These are phyloP conservation scores for Penicillium waksmanii DNA, from an alignment of 495 filamentous ascomycete species.

Conservation along the genomic window DNA sequence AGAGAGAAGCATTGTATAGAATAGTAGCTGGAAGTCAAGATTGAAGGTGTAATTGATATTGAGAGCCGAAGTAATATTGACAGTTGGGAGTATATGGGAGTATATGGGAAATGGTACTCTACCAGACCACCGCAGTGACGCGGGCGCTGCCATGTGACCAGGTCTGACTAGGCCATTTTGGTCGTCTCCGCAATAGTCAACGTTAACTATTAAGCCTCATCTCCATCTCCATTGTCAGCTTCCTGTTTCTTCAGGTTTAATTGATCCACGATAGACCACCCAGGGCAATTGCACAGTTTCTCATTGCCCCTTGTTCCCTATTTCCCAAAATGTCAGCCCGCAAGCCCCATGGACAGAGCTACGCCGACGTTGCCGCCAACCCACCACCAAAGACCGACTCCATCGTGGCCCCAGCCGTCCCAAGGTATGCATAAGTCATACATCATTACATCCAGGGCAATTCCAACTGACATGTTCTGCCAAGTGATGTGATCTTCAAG, in stretches of 20 bases:
- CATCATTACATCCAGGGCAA: not conserved
- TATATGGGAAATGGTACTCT: too few relatives aligned
- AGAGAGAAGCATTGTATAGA: too few relatives aligned
- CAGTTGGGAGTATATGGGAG: too few relatives aligned
- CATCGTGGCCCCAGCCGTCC: constrained; percentile 67
- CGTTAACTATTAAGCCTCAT: constrained; percentile 8
- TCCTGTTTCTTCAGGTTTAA: not conserved
- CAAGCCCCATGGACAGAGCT: constrained; percentile 37
- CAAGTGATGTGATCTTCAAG: constrained; percentile 84
- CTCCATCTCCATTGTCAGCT: not conserved
- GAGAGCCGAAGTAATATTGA: not conserved
- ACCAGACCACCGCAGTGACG: too few relatives aligned
- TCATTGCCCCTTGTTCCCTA: not conserved
- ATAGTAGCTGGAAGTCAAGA: too few relatives aligned
- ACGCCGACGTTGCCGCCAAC: constrained; percentile 36
- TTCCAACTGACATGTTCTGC: constrained; percentile 2
- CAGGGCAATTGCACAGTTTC: not conserved
- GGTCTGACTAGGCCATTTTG: not conserved
- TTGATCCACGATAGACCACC: not conserved
- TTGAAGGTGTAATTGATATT: too few relatives aligned
- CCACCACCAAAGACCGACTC: constrained; percentile 36
- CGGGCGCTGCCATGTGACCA: constrained; percentile 18
- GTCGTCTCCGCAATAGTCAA: constrained; percentile 24
- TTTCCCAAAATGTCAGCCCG: constrained; percentile 34
- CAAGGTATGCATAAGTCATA: constrained; percentile 57